These are phyloP conservation scores for Saccharomyces pastorianus DNA, from an alignment of 1,139 yeast species.

Conservation along the genomic window DNA sequence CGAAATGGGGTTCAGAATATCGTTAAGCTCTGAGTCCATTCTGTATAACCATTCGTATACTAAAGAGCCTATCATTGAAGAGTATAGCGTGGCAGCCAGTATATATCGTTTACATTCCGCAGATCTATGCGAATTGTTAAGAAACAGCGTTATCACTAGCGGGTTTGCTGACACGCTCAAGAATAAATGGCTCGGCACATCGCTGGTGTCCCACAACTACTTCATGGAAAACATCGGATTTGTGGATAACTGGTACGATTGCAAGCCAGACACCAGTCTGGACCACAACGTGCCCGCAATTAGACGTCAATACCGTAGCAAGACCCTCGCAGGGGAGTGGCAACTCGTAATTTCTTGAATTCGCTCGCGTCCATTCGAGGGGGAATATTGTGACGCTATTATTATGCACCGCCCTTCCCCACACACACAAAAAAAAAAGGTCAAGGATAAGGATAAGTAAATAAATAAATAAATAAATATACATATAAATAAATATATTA, in stretches of 20 bases:
- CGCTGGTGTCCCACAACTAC: neutral
- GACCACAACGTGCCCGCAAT: constrained; percentile 5
- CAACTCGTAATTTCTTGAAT: neutral
- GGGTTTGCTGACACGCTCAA: constrained; percentile 10
- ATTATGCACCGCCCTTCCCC: neutral
- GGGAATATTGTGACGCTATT: neutral
- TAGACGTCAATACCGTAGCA: constrained; percentile 4
- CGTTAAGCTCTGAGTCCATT: constrained; percentile 54
- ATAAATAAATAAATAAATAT: neutral
- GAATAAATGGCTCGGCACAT: constrained; percentile 9
- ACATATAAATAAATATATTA: neutral
- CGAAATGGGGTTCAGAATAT: constrained; percentile 52
- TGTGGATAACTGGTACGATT: constrained; percentile 4
- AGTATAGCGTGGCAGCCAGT: constrained; percentile 59
- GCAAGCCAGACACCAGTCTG: neutral
- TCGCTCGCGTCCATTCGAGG: neutral
- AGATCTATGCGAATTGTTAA: constrained; percentile 50
- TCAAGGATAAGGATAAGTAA: neutral
- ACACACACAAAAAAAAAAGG: constrained; percentile 1
- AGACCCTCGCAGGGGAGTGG: constrained; percentile 4
- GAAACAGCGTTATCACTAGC: constrained; percentile 18
- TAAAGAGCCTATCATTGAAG: constrained; percentile 57
- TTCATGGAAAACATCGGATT: constrained; percentile 2
- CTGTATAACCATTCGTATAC: constrained; percentile 39
- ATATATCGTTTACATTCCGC: constrained; percentile 54